phyloP scores from a whole-genome alignment of 306 rosid genomes.

The Cyamopsis tetragonoloba region DNA sequence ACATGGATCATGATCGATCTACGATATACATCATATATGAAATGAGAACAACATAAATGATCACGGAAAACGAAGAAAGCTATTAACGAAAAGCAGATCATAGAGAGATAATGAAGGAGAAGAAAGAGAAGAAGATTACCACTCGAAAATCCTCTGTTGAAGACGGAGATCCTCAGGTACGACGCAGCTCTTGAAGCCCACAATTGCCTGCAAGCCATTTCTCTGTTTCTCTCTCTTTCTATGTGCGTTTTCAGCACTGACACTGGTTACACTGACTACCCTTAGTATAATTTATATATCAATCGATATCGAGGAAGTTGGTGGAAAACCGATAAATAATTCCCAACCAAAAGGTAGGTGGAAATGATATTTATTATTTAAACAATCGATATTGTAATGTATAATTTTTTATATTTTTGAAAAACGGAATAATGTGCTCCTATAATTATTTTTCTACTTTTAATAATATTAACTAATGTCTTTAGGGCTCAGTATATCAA shows the following conservation, averaged over 20 bases:
- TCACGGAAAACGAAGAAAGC: background rate
- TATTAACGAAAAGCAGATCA: background rate
- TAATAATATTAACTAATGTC: too few relatives aligned
- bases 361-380: too few relatives aligned
- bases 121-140: conserved; percentile 34
- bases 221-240: background rate
- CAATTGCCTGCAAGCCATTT: conserved; percentile 68
- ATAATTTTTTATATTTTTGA: too few relatives aligned
- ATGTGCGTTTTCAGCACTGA: background rate
- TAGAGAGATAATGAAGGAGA: too few relatives aligned
- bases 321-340: too few relatives aligned
- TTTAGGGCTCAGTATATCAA: too few relatives aligned
- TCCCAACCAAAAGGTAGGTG: too few relatives aligned
- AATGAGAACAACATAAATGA: background rate
- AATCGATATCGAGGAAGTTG: conserved; percentile 18
- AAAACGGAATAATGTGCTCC: too few relatives aligned
- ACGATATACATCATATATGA: background rate
- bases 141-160: conserved; percentile 55
- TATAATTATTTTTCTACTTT: too few relatives aligned
- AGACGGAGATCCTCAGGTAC: conserved; percentile 56
- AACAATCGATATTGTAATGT: too few relatives aligned
- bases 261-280: background rate
- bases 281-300: background rate
- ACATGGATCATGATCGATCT: conserved; percentile 31
- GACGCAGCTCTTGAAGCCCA: conserved; percentile 89